A percentile compares a stretch with the other conserved stretches of the same genome.
Evolutionary conservation across 306 rosid genomes (phyloP).

Genomic region (Elaeagnus macrophylla): DNA sequence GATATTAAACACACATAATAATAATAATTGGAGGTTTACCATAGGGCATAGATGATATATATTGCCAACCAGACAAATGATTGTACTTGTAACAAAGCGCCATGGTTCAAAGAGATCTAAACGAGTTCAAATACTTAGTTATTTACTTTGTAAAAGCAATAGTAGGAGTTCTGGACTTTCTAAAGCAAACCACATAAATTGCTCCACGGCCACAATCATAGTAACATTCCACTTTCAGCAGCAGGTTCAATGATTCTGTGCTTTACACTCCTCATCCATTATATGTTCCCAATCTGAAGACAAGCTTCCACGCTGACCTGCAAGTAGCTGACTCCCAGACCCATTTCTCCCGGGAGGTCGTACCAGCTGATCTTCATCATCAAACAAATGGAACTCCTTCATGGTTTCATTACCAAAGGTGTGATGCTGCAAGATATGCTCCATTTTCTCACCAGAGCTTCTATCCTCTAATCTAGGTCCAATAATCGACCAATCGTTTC

Average conservation of each 20-base stretch:
- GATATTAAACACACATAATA: too few species aligned
- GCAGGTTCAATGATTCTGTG: conserved; percentile 22
- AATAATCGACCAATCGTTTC: conserved; percentile 22
- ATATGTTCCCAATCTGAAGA: conserved; percentile 85
- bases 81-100: not conserved
- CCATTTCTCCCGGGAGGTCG: conserved; percentile 21
- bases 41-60: too few species aligned
- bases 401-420: conserved; percentile 15
- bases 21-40: too few species aligned
- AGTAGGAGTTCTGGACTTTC: too few species aligned
- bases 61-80: too few species aligned
- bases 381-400: conserved; percentile 24
- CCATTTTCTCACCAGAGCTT: conserved; percentile 18
- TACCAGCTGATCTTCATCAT: conserved; percentile 22
- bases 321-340: conserved; percentile 23
- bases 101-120: not conserved
- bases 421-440: conserved; percentile 17
- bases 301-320: conserved; percentile 33
- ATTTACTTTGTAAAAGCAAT: too few species aligned
- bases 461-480: conserved; percentile 23
- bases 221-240: conserved; percentile 5
- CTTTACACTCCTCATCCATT: conserved; percentile 41
- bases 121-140: conserved; percentile 1
- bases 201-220: not conserved
- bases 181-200: not conserved